Percentiles rank a stretch among this genome's conserved stretches.
Evolutionary conservation across 352 stramenopile genomes (phyloP).

Genomic region (Phytophthora cryptogea): DNA sequence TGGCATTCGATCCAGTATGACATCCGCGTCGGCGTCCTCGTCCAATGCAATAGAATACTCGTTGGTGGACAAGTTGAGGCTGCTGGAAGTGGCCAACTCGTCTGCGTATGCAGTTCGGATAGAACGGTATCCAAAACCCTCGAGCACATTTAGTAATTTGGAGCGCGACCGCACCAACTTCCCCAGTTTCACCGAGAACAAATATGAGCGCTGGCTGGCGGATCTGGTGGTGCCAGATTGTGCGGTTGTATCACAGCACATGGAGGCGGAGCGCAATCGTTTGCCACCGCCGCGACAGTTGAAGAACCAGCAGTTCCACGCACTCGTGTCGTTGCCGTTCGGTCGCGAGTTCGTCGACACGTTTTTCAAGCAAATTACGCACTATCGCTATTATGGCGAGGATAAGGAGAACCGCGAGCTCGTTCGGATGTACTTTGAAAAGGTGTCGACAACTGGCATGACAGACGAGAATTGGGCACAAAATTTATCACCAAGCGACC

Average conservation of each 20-base stretch:
- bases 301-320: constrained; percentile 75
- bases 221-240: constrained; percentile 66
- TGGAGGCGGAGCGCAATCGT: constrained; percentile 52
- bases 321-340: constrained; percentile 73
- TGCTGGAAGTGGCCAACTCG: constrained; percentile 73
- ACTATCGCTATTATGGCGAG: constrained; percentile 71
- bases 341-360: constrained; percentile 61
- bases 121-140: constrained; percentile 80
- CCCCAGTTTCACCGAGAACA: constrained; percentile 67
- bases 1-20: constrained; percentile 60
- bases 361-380: constrained; percentile 75
- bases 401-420: constrained; percentile 77
- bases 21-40: constrained; percentile 40
- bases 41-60: constrained; percentile 60
- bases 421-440: constrained; percentile 81
- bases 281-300: constrained; percentile 58
- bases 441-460: constrained; percentile 73
- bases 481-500: constrained; percentile 43
- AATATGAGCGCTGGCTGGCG: constrained; percentile 74
- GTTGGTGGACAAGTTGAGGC: constrained; percentile 69
- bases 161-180: constrained; percentile 55
- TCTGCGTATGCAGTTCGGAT: constrained; percentile 79
- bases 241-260: constrained; percentile 43
- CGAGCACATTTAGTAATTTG: constrained; percentile 66
- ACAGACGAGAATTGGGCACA: constrained; percentile 64